Evolutionary conservation across 2,329 filamentous ascomycete species (phyloP).

Genomic region (Boeremia lycopersici): DNA sequence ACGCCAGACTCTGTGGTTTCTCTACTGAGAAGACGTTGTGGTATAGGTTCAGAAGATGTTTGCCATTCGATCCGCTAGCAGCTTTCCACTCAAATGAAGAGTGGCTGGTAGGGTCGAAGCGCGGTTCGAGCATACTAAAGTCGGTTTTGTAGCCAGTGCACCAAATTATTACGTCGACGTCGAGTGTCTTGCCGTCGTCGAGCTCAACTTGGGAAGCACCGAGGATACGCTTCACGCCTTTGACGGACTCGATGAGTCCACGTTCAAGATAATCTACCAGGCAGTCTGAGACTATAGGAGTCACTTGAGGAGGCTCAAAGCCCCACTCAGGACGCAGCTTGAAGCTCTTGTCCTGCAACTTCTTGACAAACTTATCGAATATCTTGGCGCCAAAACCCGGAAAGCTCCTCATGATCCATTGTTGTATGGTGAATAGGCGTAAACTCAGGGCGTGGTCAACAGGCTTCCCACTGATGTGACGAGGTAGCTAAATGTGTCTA

Average conservation of each 20-base stretch:
- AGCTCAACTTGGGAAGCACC: conserved; percentile 30
- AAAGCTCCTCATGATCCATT: conserved; percentile 19
- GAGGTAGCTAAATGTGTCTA: conserved; percentile 18
- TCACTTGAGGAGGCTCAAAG: conserved; percentile 24
- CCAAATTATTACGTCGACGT: conserved; percentile 45
- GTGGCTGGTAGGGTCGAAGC: conserved; percentile 28
- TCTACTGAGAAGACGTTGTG: conserved; percentile 54
- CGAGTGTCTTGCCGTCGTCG: conserved; percentile 34
- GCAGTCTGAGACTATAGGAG: conserved; percentile 28
- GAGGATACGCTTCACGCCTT: conserved; percentile 22
- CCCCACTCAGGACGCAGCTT: conserved; percentile 31
- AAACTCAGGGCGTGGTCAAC: conserved; percentile 24
- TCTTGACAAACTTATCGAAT: conserved; percentile 28
- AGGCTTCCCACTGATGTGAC: conserved; percentile 18
- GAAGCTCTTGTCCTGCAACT: conserved; percentile 29
- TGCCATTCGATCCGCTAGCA: conserved; percentile 31
- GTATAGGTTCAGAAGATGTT: conserved; percentile 48
- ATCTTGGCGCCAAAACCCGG: conserved; percentile 21
- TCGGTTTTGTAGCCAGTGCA: conserved; percentile 46
- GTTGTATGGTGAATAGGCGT: conserved; percentile 21
- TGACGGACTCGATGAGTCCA: conserved; percentile 24
- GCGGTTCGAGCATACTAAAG: conserved; percentile 32
- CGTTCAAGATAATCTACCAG: conserved; percentile 23
- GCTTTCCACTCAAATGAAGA: conserved; percentile 19
- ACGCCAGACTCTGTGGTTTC: conserved; percentile 53